phyloP scores from a whole-genome alignment of 306 rosid genomes.

The Malus sylvestris region DNA sequence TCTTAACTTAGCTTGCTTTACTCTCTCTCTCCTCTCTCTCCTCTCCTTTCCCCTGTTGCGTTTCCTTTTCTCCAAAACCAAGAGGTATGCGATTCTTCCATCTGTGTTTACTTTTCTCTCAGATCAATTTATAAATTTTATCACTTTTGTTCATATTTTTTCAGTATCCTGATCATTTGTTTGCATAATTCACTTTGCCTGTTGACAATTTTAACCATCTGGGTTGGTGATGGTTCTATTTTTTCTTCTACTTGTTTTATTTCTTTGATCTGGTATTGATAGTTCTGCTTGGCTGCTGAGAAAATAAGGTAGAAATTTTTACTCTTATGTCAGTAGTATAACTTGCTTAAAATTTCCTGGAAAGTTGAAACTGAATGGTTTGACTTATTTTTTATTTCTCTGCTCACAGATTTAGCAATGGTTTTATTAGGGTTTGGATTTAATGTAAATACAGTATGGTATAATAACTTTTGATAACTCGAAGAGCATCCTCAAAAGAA shows the following conservation, averaged over 20 bases:
- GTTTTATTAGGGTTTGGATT: neutral
- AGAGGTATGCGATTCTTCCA: constrained; percentile 21
- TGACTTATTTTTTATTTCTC: neutral
- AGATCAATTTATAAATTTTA: neutral
- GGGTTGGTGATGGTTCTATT: neutral
- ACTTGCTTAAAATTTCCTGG: neutral
- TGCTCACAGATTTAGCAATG: neutral
- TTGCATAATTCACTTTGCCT: neutral
- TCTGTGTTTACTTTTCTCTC: neutral
- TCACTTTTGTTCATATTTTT: neutral
- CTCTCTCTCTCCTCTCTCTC: neutral
- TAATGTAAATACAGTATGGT: neutral
- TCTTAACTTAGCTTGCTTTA: neutral
- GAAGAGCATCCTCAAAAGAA: neutral
- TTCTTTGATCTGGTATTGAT: neutral
- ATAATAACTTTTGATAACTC: neutral
- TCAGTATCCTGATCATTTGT: neutral
- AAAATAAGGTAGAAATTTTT: neutral
- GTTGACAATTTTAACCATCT: neutral
- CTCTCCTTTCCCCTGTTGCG: neutral
- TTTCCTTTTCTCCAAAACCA: constrained; percentile 7
- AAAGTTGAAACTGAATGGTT: neutral
- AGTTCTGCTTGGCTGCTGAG: neutral
- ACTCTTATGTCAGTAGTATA: neutral
- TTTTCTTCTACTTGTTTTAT: neutral